Evolutionary conservation across 352 stramenopile genomes (phyloP), one percentile per base, ranked within the genome.

Genomic region (Hyaloperonospora brassicae): DNA sequence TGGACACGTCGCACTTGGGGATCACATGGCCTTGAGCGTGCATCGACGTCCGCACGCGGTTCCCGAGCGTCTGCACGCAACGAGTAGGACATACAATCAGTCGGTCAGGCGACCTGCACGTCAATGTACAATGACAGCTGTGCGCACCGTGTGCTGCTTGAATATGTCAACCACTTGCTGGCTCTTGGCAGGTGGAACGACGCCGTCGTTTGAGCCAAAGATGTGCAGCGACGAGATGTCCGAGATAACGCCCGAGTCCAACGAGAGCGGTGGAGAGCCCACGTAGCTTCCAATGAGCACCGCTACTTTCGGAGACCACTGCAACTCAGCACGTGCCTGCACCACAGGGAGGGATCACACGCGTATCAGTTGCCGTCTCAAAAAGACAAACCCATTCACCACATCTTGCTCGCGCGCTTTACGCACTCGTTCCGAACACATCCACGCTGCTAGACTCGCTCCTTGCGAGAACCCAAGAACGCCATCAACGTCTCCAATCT

Each of bases 391-490:
- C 34, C 41, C 47, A 42, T 23, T 21, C 25, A 27, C 39, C 17
- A 17, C 17, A 17, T 34, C 13, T 5, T 35, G n/a, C 38, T 35
- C 27, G 9, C 31, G 30, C n/a, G 14, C 17, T 45, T 49, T 13
- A 59, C 48, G 47, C 23, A 82, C 73, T 63, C 88, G 69, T 12
- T 73, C 51, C 10, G 83, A 82, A 59, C 83, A 91, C 63, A 93
- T 79, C 81, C 80, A 91, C 43, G 83, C 72, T 23, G 80, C 83
- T 13, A 93, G 62, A 50, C 68, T 87, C 14, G 83, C 83, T 35
- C 83, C 83, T 58, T 93, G 83, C 2, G 80, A 91, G 56, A 93
- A 93, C 3, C 83, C 83, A n/a, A 93, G 52, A 4, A 93, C 79
- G 31, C 73, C 81, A 48, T 93, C 83, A 14, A 91, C 62, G 1